Percentiles rank a stretch among this genome's conserved stretches.
These are phyloP conservation scores for Lumnitzera littorea DNA, from an alignment of 345 rosid genomes.

Conservation along the genomic window DNA sequence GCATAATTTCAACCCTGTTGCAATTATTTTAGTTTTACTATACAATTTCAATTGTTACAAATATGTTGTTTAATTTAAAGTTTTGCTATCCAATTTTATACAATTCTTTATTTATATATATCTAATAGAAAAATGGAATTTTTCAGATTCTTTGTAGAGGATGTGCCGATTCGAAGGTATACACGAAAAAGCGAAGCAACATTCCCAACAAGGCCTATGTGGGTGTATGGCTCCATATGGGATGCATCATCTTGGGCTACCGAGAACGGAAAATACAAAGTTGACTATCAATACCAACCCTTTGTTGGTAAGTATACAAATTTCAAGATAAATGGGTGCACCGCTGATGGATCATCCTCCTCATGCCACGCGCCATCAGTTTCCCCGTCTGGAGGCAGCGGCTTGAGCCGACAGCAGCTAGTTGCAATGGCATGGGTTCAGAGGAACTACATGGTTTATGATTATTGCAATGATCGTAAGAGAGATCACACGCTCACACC, in stretches of 20 bases:
- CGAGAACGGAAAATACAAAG: constrained; percentile 75
- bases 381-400: constrained; percentile 28
- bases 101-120: no score
- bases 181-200: constrained; percentile 53
- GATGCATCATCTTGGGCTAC: constrained; percentile 98
- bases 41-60: no score
- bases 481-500: constrained; percentile 77
- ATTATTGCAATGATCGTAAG: constrained; percentile 74
- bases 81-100: no score
- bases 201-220: constrained; percentile 75
- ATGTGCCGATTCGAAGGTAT: constrained; percentile 76
- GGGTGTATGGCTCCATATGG: constrained; percentile 82
- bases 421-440: constrained; percentile 67
- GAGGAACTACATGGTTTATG: constrained; percentile 60
- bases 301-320: constrained; percentile 56
- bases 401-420: constrained; percentile 57
- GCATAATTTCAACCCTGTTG: no score
- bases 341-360: constrained; percentile 16
- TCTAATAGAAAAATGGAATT: background rate
- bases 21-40: no score
- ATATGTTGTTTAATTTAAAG: no score
- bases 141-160: constrained; percentile 76
- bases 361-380: constrained; percentile 45
- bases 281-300: constrained; percentile 70
- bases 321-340: constrained; percentile 62